phyloP scores from a whole-genome alignment of 805 yeast genomes.

The Kuraishia borneana region DNA sequence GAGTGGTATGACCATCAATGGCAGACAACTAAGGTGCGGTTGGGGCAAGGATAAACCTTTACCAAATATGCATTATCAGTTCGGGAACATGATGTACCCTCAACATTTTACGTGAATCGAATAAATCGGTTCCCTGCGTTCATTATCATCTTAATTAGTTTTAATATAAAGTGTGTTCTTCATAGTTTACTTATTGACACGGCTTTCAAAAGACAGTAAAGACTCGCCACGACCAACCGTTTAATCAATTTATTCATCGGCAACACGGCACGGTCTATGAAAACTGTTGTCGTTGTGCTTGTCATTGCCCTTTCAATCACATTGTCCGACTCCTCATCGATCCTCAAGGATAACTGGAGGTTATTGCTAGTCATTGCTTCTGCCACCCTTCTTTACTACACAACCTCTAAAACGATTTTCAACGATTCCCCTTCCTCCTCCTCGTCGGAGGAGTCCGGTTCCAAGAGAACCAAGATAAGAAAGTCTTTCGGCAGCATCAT shows the following conservation, averaged over 20 bases:
- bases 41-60: slow-evolving; percentile 62
- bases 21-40: slow-evolving; percentile 70
- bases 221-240: too few relatives aligned
- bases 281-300: too few relatives aligned
- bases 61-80: slow-evolving; percentile 18
- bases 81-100: slow-evolving; percentile 6
- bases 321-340: not conserved
- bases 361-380: not conserved
- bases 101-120: slow-evolving; percentile 4
- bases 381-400: not conserved
- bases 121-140: too few relatives aligned
- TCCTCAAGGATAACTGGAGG: not conserved
- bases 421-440: not conserved
- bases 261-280: too few relatives aligned
- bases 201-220: too few relatives aligned
- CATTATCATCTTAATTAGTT: too few relatives aligned
- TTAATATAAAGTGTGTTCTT: too few relatives aligned
- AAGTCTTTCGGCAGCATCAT: not conserved
- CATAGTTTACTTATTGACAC: too few relatives aligned
- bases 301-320: not conserved
- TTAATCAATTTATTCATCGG: too few relatives aligned
- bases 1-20: slow-evolving; percentile 59
- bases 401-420: not conserved
- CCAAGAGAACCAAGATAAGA: not conserved
- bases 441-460: not conserved